Conservation (phyloP, 106 monocot species). For the Chionographis japonica region DNA sequence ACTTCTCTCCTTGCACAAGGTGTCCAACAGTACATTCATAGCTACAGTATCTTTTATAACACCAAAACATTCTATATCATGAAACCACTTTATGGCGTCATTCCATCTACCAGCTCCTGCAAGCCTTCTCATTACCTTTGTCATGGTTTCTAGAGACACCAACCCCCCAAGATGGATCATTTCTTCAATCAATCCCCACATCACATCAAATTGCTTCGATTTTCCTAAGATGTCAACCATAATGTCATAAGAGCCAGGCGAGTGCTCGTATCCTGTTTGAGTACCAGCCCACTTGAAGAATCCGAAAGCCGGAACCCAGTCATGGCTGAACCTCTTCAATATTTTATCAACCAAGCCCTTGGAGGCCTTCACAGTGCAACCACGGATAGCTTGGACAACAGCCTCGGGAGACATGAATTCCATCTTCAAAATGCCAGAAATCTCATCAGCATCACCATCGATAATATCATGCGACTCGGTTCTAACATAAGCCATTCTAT, state of each 20-base stretch:
- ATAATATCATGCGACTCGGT: background rate
- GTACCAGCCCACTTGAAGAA: conserved; percentile 82
- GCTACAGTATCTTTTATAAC: conserved; percentile 53
- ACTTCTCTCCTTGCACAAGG: conserved; percentile 88
- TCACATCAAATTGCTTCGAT: conserved; percentile 66
- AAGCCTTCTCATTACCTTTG: conserved; percentile 81
- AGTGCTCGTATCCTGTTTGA: conserved; percentile 36
- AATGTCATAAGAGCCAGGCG: conserved; percentile 47
- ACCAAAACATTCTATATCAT: conserved; percentile 57
- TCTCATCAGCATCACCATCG: conserved; percentile 27
- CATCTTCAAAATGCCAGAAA: conserved; percentile 36
- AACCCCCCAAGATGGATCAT: conserved; percentile 51
- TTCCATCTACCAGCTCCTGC: conserved; percentile 68
- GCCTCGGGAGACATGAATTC: conserved; percentile 46
- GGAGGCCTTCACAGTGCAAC: conserved; percentile 37
- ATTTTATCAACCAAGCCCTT: conserved; percentile 37
- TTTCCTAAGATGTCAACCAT: conserved; percentile 94
- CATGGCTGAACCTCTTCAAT: conserved; percentile 59
- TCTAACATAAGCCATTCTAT: background rate
- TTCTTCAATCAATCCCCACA: conserved; percentile 67
- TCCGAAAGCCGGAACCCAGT: conserved; percentile 74
- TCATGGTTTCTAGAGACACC: conserved; percentile 59
- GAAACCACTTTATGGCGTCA: conserved; percentile 56
- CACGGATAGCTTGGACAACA: conserved; percentile 30
- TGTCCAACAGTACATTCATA: conserved; percentile 72